Base-by-base conservation (phyloP, 192 early-diverging fungal species). In the Mortierella alpina region DNA sequence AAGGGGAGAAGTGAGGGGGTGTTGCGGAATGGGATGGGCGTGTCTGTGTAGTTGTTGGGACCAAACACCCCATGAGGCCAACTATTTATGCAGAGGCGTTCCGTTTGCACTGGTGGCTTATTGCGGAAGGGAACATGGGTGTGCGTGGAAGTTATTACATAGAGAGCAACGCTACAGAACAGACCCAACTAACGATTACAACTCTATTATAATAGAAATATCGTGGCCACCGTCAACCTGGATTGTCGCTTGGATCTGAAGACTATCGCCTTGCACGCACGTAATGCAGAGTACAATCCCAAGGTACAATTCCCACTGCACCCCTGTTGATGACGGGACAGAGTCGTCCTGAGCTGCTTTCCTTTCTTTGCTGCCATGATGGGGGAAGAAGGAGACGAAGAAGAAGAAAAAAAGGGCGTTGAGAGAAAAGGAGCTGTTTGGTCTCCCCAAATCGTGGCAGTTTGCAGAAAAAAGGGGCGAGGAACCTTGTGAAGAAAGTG, bases 221-320 rank as follows among this genome's bases (percentile, higher is more conserved):
- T 99, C 73, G 98, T 99, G 12, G 97, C 98, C 23, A 99, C 98
- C 17, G 98, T 99, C 75, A 98, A 99, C 83, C 88, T 99, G 70
- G 98, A 98, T 83, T 95, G 94, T 88, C 92, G 93, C 58, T 90
- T 99, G 73, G 98, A 99, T 83, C 82, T 99, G 63, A 99, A 99
- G 86, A 97, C 95, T 44, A 99, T 99, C 84, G 98, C 98, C 47
- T 87, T 99, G 63, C 96, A 98, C 74, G 98, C 98, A n/a, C 91
- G 98, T 64, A 99, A 99, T 83, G 98, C 98, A 80, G 98, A 99
- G 86, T 99, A 99, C 88, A 99, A 99, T 84, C 98, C 98, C 82
- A 99, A 99, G 94, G 96, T 98, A 90, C 31, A 31, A 31, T 31
- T 31, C 31, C 31, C 31, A 31, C 31, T 31, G 31, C 31, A 2